Base-by-base conservation (phyloP, 1,139 yeast species). In the Suhomyces ambrosiae region DNA sequence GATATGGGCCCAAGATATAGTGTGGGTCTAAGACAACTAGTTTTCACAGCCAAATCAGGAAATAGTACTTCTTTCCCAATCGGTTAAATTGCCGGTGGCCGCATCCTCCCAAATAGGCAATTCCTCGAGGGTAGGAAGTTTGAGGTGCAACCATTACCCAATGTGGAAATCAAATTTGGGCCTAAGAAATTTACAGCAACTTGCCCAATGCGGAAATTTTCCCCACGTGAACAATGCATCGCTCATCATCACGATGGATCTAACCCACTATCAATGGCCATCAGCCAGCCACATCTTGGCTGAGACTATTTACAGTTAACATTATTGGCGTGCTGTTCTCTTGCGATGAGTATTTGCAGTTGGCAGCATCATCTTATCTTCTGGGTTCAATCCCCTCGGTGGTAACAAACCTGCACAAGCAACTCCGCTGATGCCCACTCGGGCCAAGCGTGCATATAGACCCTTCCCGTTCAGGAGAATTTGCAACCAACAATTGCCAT, bases 1-100 rank as follows among this genome's bases (percentile, higher is more conserved):
- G 42, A 26, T 25, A 27, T 32, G 30, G 32, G 33, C 30, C 30
- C 9, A 28, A 38, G 38, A 34, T 38, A 38, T 38, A 38, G 50
- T 40, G 27, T n/a, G n/a, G n/a, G n/a, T n/a, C n/a, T n/a, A n/a
- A n/a, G n/a, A 29, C 14, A 12, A 16, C 30, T 14, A 46, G 41
- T 17, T 35, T 28, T 19, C 44, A 9, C 29, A 29, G 30, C 44
- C 44, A 24, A 32, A 40, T 37, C 41, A 27, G 35, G 44, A 15
- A 40, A 40, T 40, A 34, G 27, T 29, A 38, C 12, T n/a, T 23
- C 29, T 31, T 27, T 25, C 44, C 39, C 33, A 38, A 37, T 31
- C 32, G 25, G 44, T 34, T 37, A 37, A 40, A 37, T 37, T 37
- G 38, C 16, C 9, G 14, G 8, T n/a, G 10, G 21, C 10, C n/a